A percentile compares a stretch with the other conserved stretches of the same genome.
Conservation (phyloP, 148 eudicot species). For the Hydrangea macrophylla region DNA sequence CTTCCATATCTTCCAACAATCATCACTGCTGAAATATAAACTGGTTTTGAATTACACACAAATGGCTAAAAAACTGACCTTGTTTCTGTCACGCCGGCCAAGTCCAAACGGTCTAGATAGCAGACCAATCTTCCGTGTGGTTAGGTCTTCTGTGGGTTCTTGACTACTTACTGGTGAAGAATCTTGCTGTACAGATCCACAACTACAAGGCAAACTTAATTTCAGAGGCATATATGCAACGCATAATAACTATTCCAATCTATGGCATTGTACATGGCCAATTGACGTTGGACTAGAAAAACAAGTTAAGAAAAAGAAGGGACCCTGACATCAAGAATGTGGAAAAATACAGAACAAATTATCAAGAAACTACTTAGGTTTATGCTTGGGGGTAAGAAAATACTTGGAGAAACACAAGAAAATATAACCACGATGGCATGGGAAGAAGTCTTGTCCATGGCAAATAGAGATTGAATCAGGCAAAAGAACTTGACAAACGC, state of each 20-base stretch:
- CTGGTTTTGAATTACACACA: too few species aligned
- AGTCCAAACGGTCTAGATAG: conserved; percentile 91
- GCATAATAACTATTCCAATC: not conserved
- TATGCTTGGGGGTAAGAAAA: not conserved
- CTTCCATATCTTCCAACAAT: too few species aligned
- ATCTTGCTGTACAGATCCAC: conserved; percentile 57
- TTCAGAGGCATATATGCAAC: not conserved
- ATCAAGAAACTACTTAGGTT: not conserved
- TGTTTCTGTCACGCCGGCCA: conserved; percentile 89
- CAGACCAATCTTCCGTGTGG: conserved; percentile 70
- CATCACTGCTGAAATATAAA: too few species aligned
- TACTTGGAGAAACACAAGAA: not conserved
- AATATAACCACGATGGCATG: not conserved
- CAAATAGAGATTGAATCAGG: not conserved
- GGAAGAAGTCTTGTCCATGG: not conserved
- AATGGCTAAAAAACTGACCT: conserved; percentile 37
- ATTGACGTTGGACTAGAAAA: not conserved
- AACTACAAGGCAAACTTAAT: conserved; percentile 35
- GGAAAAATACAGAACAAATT: not conserved
- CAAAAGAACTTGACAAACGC: conserved; percentile 3
- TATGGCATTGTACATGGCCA: not conserved
- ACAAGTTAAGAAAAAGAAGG: not conserved
- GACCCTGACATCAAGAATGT: not conserved
- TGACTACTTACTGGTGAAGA: conserved; percentile 43
- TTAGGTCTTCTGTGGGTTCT: conserved; percentile 57